Base-by-base conservation (phyloP, 2,329 filamentous ascomycete species). In the Dactylonectria macrodidyma region DNA sequence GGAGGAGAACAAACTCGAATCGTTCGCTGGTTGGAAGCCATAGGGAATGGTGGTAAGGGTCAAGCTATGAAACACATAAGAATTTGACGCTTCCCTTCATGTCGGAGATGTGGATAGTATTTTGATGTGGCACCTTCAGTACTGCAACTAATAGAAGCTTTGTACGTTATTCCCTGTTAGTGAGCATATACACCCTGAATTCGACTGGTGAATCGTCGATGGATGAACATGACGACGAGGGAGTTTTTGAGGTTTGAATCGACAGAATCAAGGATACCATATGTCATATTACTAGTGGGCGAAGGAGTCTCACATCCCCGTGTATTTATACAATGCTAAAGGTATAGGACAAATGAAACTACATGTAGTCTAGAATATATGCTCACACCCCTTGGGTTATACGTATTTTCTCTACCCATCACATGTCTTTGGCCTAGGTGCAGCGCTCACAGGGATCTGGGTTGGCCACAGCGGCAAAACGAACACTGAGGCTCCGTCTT, bases 61-160 rank as follows among this genome's bases (percentile, higher is more conserved):
- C 11, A 63, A 59, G 14, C 59, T 56, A 24, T 22, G 6, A 12
- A 50, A 66, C 2, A 50, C 14, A 10, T 19, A 62, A 68, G 12
- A 9, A 33, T 30, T 16, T 16, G 5, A 4, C 12, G 12, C 38
- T 44, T 14, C 10, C 8, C 11, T 11, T 6, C 26, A 46, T 3
- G 12, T 36, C 12, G 34, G 30, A 19, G 19, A 19, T 19, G 19
- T 19, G 19, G 19, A 19, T 19, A 19, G 19, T 19, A 19, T 19
- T 19, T 19, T 19, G 19, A 19, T 19, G 19, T 19, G 19, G 19
- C 19, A 19, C 19, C 19, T 19, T 19, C 19, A 9, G 48, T 44
- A 44, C 38, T 44, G 16, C 36, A 30, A 46, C n/a, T 19, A 19
- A 19, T 19, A 19, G 19, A 19, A 19, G 19, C 19, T 19, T 19